Evolutionary conservation across 306 rosid species (phyloP).

Genomic region (Gastrolobium villosum): DNA sequence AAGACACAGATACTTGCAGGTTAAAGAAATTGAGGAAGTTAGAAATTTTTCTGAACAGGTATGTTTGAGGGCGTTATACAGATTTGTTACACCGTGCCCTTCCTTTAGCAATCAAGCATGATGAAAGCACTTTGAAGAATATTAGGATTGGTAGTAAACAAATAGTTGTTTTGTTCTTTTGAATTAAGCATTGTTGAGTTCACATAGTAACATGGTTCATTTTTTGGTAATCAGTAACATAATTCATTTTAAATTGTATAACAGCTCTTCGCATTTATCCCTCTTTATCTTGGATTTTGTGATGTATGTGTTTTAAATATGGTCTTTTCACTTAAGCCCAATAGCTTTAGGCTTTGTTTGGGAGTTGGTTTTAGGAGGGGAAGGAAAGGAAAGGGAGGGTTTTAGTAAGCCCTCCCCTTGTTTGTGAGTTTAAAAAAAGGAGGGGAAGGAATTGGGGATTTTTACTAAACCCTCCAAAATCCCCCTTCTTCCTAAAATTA

Average conservation of each 20-base stretch:
- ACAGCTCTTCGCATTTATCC: slow-evolving; percentile 40
- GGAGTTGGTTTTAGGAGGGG: no score
- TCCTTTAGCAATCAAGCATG: slow-evolving; percentile 23
- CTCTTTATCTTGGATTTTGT: slow-evolving; percentile 26
- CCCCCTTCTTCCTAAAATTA: no score
- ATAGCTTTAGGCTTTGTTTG: no score
- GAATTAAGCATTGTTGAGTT: slow-evolving; percentile 20
- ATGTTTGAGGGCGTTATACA: slow-evolving; percentile 22
- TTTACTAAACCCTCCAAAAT: no score
- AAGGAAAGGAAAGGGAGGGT: no score
- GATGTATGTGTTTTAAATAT: neutral
- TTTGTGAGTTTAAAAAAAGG: no score
- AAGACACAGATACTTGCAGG: slow-evolving; percentile 48
- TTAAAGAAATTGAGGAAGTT: slow-evolving; percentile 43
- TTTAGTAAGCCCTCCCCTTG: no score
- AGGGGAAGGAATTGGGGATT: no score
- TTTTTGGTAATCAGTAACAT: no score
- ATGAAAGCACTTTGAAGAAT: slow-evolving; percentile 14
- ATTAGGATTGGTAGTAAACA: slow-evolving; percentile 11
- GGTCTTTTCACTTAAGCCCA: no score
- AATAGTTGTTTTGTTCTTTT: slow-evolving; percentile 25
- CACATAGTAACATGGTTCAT: neutral
- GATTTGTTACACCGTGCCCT: slow-evolving; percentile 15
- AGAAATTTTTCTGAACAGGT: slow-evolving; percentile 43
- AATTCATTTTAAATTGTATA: neutral